Evolutionary conservation across 768 basidiomycete species (phyloP), one percentile per base, ranked within the genome.

Genomic region (Russula sp.): DNA sequence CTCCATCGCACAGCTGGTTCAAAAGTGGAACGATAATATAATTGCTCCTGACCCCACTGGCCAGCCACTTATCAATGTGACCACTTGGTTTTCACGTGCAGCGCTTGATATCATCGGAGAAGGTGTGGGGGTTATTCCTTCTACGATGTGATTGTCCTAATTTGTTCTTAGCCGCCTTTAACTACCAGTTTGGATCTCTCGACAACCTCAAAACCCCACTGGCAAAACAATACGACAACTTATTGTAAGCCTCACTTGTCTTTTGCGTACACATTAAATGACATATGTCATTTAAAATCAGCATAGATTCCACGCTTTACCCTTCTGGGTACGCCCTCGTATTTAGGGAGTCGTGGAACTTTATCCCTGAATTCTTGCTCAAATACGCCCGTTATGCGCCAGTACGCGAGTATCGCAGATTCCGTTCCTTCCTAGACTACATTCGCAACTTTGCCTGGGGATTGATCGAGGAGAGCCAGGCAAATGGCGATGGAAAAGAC

Each of bases 21-120:
- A 66, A 56, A 71, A 69, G 48, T 71, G 70, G 70, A 70, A 66
- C 7, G 39, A 67, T 29, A 29, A 29, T 2, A 54, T 71, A 2
- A 59, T 64, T 29, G 46, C 58, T 0, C 20, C 46, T 4, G 36
- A 57, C 5, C 36, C 66, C 9, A 50, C 61, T 0, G 32, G 38
- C 1, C 43, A 63, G 6, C 43, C 60, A 20, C 49, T 63, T 18
- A 48, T 71, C 51, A 69, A 70, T 41, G 64, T 71, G 35, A 35
- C 35, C 29, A 7, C 55, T 1, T 70, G 70, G 70, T 61, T 71
- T 13, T 65, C 70, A 20, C 61, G 68, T 9, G 61, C 65, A 43
- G 66, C 71, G 16, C 56, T 72, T 3, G 71, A 72, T 39, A 56
- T 70, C 29, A 72, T 72, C 38, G 70, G 68, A 1, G 67, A 70